Evolutionary conservation across 1,284 basidiomycete genomes (phyloP).

Genomic region (Boletus sp.): DNA sequence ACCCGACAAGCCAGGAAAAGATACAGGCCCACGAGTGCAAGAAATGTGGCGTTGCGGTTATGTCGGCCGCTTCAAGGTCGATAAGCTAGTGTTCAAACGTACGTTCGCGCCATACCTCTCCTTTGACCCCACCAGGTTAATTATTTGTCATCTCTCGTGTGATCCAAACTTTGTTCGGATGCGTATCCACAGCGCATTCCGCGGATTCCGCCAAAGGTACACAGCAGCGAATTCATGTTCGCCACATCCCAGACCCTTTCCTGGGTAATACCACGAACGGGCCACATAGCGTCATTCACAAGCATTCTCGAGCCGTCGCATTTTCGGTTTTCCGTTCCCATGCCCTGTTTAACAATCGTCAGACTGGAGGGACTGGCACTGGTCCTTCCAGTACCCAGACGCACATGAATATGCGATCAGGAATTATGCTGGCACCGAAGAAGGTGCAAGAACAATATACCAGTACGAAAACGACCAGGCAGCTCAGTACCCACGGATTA

Average conservation of each 20-base stretch:
- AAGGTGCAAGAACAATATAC: slow-evolving; percentile 77
- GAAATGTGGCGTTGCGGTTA: slow-evolving; percentile 72
- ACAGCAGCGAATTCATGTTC: slow-evolving; percentile 68
- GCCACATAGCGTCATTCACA: slow-evolving; percentile 71
- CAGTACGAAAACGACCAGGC: slow-evolving; percentile 73
- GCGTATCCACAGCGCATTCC: slow-evolving; percentile 35
- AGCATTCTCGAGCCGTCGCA: slow-evolving; percentile 74
- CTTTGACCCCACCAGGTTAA: neutral
- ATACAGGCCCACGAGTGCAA: slow-evolving; percentile 54
- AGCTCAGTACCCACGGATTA: slow-evolving; percentile 67
- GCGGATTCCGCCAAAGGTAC: slow-evolving; percentile 58
- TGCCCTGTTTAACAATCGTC: slow-evolving; percentile 40
- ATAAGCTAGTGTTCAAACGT: slow-evolving; percentile 53
- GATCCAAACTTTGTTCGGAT: neutral
- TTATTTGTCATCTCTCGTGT: neutral
- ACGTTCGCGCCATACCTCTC: slow-evolving; percentile 31
- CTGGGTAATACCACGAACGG: slow-evolving; percentile 49
- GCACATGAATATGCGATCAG: slow-evolving; percentile 48
- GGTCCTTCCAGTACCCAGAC: slow-evolving; percentile 23
- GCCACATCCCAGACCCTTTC: slow-evolving; percentile 54
- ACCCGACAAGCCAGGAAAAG: slow-evolving; percentile 33
- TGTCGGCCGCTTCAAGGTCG: slow-evolving; percentile 67
- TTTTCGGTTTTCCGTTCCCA: slow-evolving; percentile 76
- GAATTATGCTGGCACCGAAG: slow-evolving; percentile 67
- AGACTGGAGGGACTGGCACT: slow-evolving; percentile 8